Evolutionary conservation across 2,329 filamentous ascomycete genomes (phyloP).

Genomic region (Epichloe scottii): DNA sequence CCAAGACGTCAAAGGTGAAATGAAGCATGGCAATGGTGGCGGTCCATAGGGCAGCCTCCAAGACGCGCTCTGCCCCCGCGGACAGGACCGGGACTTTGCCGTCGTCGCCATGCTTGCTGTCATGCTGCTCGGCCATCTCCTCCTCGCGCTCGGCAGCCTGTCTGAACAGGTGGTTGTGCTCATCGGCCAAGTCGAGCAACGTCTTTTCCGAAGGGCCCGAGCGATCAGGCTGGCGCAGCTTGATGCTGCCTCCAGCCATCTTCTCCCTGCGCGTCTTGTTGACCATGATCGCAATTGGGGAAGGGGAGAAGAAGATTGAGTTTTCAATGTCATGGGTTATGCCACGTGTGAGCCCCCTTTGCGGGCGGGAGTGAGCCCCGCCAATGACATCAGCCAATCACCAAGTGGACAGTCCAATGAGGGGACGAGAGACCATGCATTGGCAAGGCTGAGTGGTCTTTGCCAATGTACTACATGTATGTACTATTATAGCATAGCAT

Average conservation of each 20-base stretch:
- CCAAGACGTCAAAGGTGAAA: conserved; percentile 66
- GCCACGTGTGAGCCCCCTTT: too few species aligned
- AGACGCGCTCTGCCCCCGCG: conserved; percentile 34
- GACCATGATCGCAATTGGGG: conserved; percentile 24
- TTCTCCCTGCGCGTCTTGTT: conserved; percentile 36
- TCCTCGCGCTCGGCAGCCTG: conserved; percentile 29
- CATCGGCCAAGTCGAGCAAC: conserved; percentile 58
- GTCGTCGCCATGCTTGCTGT: conserved; percentile 20
- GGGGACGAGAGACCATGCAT: too few species aligned
- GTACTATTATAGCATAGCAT: too few species aligned
- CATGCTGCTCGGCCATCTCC: conserved; percentile 16
- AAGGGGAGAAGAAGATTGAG: too few species aligned
- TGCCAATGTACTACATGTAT: too few species aligned
- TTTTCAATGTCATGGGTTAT: too few species aligned
- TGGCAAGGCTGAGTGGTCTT: too few species aligned
- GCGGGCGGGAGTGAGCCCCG: too few species aligned
- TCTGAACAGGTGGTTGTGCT: conserved; percentile 45
- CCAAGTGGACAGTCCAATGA: too few species aligned
- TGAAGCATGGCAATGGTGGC: conserved; percentile 58
- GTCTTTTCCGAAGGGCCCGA: conserved; percentile 50
- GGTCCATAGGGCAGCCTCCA: conserved; percentile 46
- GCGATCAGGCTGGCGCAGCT: conserved; percentile 57
- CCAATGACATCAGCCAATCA: too few species aligned
- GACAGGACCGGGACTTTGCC: conserved; percentile 21
- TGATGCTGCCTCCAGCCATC: conserved; percentile 37